Conservation (phyloP, 768 basidiomycete species). For the Tulasnella sp. region DNA sequence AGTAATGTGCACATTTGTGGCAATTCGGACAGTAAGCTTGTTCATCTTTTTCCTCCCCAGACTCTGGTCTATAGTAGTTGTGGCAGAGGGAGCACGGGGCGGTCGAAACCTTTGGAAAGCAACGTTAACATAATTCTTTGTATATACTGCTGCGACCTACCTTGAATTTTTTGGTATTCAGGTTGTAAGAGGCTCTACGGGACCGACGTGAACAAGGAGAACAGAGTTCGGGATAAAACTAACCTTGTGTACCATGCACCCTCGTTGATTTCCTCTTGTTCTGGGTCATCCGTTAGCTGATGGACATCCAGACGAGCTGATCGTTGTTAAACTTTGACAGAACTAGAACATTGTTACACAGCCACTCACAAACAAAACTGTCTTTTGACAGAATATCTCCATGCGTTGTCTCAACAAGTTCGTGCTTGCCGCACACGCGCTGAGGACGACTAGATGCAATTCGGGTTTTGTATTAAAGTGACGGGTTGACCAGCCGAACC, state of each 20-base stretch:
- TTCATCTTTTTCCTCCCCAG: neutral
- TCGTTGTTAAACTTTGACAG: neutral
- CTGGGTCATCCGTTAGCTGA: neutral
- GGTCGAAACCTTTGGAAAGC: neutral
- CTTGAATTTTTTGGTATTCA: neutral
- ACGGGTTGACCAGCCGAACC: neutral
- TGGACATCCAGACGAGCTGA: neutral
- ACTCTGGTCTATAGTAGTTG: neutral
- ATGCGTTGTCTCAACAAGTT: neutral
- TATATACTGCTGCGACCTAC: neutral
- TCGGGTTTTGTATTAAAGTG: neutral
- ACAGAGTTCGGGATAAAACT: neutral
- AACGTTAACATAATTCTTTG: neutral
- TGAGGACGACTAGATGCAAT: neutral
- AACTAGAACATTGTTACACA: neutral
- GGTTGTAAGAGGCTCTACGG: neutral
- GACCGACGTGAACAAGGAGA: neutral
- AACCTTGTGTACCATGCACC: neutral
- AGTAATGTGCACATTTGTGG: neutral
- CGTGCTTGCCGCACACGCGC: neutral
- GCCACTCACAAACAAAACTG: neutral
- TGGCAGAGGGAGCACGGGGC: neutral
- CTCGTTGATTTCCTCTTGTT: neutral
- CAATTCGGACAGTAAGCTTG: slow-evolving; percentile 1
- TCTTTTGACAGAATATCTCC: neutral